Percentiles rank a stretch among this genome's conserved stretches.
Evolutionary conservation across 768 basidiomycete genomes (phyloP).

Genomic region (Tylopilus subfusipes): DNA sequence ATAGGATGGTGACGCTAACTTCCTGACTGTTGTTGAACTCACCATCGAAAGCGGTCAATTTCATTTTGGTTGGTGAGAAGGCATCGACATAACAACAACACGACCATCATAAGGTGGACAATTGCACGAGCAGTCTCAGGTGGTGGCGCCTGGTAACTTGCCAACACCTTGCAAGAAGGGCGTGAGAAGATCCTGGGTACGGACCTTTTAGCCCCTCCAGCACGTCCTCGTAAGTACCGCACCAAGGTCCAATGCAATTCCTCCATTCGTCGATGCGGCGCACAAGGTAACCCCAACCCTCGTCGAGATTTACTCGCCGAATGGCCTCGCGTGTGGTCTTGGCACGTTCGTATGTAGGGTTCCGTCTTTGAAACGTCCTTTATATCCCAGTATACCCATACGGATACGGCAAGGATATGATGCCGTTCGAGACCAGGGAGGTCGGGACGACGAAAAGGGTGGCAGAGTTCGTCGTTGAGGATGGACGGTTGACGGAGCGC

Average conservation of each 20-base stretch:
- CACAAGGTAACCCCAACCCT: not conserved
- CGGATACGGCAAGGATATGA: slow-evolving; percentile 37
- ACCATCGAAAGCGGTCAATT: no score
- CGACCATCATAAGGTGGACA: no score
- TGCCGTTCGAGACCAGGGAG: slow-evolving; percentile 28
- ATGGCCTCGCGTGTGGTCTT: slow-evolving; percentile 35
- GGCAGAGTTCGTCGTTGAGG: slow-evolving; percentile 26
- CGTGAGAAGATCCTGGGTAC: slow-evolving; percentile 40
- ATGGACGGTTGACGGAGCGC: slow-evolving; percentile 24
- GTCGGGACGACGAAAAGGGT: not conserved
- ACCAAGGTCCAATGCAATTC: slow-evolving; percentile 28
- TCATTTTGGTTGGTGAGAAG: no score
- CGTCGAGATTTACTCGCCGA: slow-evolving; percentile 25
- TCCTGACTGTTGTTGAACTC: no score
- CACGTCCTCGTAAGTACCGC: slow-evolving; percentile 23
- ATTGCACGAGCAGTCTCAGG: no score
- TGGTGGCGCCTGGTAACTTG: no score
- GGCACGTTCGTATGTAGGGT: slow-evolving; percentile 36
- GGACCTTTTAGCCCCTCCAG: slow-evolving; percentile 29
- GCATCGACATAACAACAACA: no score
- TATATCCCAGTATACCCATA: slow-evolving; percentile 33
- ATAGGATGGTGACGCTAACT: no score
- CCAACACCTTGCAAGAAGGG: no score
- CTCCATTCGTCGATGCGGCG: slow-evolving; percentile 22
- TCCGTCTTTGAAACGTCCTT: slow-evolving; percentile 19